Base-by-base conservation (phyloP, 257 asterid genomes). In the Lithospermum erythrorhizon region DNA sequence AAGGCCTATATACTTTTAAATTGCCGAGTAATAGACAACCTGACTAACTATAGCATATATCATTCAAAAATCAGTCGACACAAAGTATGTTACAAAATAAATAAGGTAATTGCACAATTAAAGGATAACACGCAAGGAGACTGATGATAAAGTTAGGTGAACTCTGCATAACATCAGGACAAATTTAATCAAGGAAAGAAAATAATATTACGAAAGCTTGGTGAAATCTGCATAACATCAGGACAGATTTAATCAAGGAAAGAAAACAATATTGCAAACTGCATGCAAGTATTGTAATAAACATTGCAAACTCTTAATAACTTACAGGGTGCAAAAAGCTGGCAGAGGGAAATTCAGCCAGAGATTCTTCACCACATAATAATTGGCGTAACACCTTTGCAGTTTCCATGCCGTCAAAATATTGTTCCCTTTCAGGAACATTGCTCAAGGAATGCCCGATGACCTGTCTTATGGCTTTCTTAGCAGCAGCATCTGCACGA, bases 271-370 rank as follows among this genome's bases (percentile, higher is more conserved):
- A 16, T 5, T 27, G n/a, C 54, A 37, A 63, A 3, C 22, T 32
- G 25, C 32, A 57, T 24, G 13, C 14, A 53, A 3, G 21, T 45
- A 7, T 15, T 35, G 17, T 45, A 57, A 32, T 20, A 66, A 59
- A 72, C 65, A 30, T 19, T 24, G 68, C 65, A 60, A 58, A 70
- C n/a, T 23, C 58, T 53, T 65, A 58, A 67, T 47, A 61, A 21
- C 64, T 66, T 88, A 91, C 98, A 85, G 89, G 86, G 78, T 88
- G 85, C 57, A 89, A 73, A 67, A 91, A 83, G 81, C 97, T 88
- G 72, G 94, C 95, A 78, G 70, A 74, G 60, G 98, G 98, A 78
- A 91, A 91, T 77, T 88, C 97, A 52, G 97, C 95, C 72, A 91
- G 83, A 18, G 98, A 88, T 76, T 88, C 89, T 70, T 82, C 86